A percentile compares a stretch with the other conserved stretches of the same genome.
These are phyloP conservation scores for Xylariaceae sp. DNA, from an alignment of 2,329 filamentous ascomycete genomes.

Conservation along the genomic window DNA sequence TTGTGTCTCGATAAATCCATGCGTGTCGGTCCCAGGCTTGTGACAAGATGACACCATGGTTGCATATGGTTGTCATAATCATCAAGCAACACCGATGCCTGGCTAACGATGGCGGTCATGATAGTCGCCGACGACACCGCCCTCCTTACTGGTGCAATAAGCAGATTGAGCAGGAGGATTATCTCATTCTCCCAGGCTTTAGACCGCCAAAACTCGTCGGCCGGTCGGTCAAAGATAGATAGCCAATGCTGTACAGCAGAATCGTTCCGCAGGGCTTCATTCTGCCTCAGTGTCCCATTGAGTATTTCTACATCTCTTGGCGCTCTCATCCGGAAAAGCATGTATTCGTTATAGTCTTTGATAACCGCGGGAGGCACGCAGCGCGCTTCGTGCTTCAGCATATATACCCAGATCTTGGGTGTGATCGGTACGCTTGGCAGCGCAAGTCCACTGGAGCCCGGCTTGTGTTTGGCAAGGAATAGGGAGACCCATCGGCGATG, in stretches of 20 bases:
- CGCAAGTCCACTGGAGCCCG: neutral
- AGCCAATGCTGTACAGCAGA: conserved; percentile 9
- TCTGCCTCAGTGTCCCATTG: neutral
- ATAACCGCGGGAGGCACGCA: conserved; percentile 4
- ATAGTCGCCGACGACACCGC: neutral
- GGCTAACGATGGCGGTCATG: conserved; percentile 1
- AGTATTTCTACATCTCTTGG: conserved; percentile 2
- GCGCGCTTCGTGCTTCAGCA: conserved; percentile 3
- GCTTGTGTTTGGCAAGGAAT: conserved; percentile 11
- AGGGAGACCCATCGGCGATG: conserved; percentile 11
- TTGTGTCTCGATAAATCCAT: neutral
- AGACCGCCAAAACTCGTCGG: neutral
- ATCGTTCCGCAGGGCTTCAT: conserved; percentile 9
- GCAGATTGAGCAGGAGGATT: neutral
- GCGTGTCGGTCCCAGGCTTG: neutral
- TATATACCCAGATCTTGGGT: conserved; percentile 3
- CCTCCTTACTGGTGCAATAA: conserved; percentile 3
- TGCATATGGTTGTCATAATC: conserved; percentile 6
- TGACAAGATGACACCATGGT: conserved; percentile 7
- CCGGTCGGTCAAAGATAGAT: conserved; percentile 2
- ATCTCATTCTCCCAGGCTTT: neutral
- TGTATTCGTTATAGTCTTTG: conserved; percentile 7
- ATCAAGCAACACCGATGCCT: conserved; percentile 10
- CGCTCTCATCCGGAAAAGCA: neutral
- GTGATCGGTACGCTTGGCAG: conserved; percentile 11